Conservation (phyloP, 2,329 filamentous ascomycete species). For the Ophiostoma populinum region DNA sequence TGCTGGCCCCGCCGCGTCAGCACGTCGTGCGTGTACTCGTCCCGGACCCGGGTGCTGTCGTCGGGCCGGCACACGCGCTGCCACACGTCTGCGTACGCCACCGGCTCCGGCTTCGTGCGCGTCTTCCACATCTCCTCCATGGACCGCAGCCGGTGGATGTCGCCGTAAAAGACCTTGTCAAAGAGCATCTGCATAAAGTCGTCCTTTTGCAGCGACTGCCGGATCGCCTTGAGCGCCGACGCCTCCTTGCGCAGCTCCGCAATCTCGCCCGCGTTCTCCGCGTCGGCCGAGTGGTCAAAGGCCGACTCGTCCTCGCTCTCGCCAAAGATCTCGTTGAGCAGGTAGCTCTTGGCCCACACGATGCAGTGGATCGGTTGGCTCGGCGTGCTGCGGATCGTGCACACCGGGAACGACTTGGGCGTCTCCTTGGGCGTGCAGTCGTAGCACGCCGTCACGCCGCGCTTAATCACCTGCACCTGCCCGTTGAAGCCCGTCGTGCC, state of each 20-base stretch:
- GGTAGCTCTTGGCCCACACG: conserved; percentile 94
- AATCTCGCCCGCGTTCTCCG: conserved; percentile 75
- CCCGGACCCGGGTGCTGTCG: conserved; percentile 29
- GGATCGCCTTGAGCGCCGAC: conserved; percentile 65
- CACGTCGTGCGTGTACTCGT: conserved; percentile 11
- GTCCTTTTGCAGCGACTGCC: conserved; percentile 59
- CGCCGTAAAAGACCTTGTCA: conserved; percentile 78
- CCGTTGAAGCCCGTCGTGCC: conserved; percentile 96
- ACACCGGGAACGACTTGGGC: conserved; percentile 87
- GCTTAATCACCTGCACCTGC: conserved; percentile 92
- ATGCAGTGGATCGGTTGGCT: conserved; percentile 97
- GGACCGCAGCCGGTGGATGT: conserved; percentile 63
- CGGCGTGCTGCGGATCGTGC: conserved; percentile 90
- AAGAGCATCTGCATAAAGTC: conserved; percentile 70
- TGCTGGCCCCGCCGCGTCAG: conserved; percentile 51
- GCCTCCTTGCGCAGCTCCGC: conserved; percentile 74
- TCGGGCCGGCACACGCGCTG: conserved; percentile 16
- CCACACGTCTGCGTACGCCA: conserved; percentile 47
- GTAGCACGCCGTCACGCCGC: conserved; percentile 84
- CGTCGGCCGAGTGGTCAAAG: conserved; percentile 63
- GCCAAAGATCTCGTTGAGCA: conserved; percentile 88
- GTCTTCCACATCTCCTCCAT: conserved; percentile 97
- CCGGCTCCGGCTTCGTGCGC: conserved; percentile 52
- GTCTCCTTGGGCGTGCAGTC: conserved; percentile 82
- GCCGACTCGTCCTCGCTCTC: conserved; percentile 71